Evolutionary conservation across 148 eudicot genomes (phyloP).

Genomic region (Fagopyrum esculentum): DNA sequence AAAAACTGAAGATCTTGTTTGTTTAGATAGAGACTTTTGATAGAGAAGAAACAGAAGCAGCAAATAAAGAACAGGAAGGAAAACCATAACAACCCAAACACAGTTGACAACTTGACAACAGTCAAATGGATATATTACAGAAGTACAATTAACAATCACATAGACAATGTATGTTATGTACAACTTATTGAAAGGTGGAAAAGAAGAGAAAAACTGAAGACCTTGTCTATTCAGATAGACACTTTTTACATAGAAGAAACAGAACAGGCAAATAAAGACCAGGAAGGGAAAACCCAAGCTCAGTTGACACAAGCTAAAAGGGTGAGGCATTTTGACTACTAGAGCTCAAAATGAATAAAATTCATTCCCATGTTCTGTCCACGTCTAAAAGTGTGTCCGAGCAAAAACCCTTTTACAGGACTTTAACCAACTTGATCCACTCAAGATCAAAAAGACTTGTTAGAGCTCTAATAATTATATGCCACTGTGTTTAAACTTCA

Average conservation of each 20-base stretch:
- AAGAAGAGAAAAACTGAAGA: background rate
- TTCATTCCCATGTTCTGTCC: background rate
- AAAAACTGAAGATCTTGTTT: background rate
- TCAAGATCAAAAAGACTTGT: conserved; percentile 3
- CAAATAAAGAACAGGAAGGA: background rate
- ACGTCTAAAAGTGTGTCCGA: background rate
- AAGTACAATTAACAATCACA: background rate
- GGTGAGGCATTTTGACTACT: background rate
- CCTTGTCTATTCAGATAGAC: background rate
- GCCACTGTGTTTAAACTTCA: conserved; percentile 12
- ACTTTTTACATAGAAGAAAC: background rate
- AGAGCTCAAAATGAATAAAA: background rate
- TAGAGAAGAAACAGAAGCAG: background rate
- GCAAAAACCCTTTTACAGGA: conserved; percentile 7
- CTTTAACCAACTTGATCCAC: conserved; percentile 1
- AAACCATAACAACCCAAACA: background rate
- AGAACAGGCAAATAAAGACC: background rate
- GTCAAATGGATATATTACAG: background rate
- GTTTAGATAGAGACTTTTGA: conserved; percentile 3
- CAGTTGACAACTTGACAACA: background rate
- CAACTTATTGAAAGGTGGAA: background rate
- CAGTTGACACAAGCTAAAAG: background rate
- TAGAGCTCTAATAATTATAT: conserved; percentile 1
- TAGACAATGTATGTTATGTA: background rate
- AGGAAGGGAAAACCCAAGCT: background rate